phyloP scores from a whole-genome alignment of 148 eudicot species.

The Chenopodium formosanum region DNA sequence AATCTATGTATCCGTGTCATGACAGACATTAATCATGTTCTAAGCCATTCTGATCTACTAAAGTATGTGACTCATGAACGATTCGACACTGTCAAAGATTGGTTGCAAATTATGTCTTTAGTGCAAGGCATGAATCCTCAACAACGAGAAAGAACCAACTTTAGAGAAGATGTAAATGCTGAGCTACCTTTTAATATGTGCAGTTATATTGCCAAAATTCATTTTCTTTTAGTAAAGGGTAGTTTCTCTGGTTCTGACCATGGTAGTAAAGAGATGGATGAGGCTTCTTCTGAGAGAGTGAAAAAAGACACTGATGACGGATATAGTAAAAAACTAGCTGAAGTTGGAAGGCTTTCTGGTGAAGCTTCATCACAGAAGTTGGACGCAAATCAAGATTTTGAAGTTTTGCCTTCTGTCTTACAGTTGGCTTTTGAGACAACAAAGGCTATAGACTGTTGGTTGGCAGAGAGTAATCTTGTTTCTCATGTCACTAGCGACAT shows the following conservation, averaged over 20 bases:
- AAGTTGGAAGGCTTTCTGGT: conserved; percentile 78
- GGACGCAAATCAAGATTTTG: conserved; percentile 26
- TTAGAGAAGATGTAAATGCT: conserved; percentile 83
- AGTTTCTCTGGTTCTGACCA: conserved; percentile 48
- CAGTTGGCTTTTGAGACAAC: conserved; percentile 64
- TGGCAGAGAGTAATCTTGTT: conserved; percentile 45
- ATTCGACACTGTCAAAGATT: conserved; percentile 54
- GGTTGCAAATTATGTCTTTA: conserved; percentile 77
- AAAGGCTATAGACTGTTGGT: conserved; percentile 75
- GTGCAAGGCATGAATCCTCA: conserved; percentile 92
- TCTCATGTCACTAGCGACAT: conserved; percentile 36
- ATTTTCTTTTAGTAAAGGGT: conserved; percentile 68
- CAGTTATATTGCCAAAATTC: conserved; percentile 65
- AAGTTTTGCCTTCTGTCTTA: conserved; percentile 44
- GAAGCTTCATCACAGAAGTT: conserved; percentile 43
- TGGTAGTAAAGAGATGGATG: conserved; percentile 37
- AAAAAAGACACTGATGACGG: conserved; percentile 48
- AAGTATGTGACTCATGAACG: conserved; percentile 57
- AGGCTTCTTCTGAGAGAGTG: conserved; percentile 26
- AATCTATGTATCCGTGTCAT: conserved; percentile 77
- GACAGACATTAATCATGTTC: conserved; percentile 84
- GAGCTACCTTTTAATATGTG: conserved; percentile 76
- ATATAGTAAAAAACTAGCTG: conserved; percentile 67
- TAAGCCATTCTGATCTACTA: conserved; percentile 78
- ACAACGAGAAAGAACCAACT: conserved; percentile 81